Evolutionary conservation across 306 rosid genomes (phyloP).

Genomic region (Prosopis cineraria): DNA sequence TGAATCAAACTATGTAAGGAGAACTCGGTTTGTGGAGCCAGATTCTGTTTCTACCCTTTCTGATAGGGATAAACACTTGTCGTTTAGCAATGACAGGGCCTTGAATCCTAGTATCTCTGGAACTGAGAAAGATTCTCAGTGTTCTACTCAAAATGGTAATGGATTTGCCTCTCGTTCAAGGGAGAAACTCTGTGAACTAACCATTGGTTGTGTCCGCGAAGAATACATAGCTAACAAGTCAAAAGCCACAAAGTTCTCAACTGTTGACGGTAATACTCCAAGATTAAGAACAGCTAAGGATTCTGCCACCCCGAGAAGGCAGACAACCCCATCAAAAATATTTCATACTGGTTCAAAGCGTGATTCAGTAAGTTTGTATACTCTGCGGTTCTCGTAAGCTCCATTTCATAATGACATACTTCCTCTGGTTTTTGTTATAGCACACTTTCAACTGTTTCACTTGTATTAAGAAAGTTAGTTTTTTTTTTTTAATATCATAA

Average conservation of each 20-base stretch:
- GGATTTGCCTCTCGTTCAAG: slow-evolving; percentile 46
- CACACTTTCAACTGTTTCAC: too few relatives aligned
- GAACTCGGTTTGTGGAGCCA: slow-evolving; percentile 68
- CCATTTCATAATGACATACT: slow-evolving; percentile 1
- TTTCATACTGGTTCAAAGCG: slow-evolving; percentile 38
- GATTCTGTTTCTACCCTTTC: slow-evolving; percentile 46
- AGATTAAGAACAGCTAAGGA: slow-evolving; percentile 45
- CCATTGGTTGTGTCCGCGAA: slow-evolving; percentile 40
- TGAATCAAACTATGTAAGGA: slow-evolving; percentile 56
- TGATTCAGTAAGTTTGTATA: slow-evolving; percentile 56
- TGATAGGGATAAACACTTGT: slow-evolving; percentile 57
- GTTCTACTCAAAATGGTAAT: slow-evolving; percentile 56
- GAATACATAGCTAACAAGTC: slow-evolving; percentile 35
- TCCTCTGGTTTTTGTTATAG: too few relatives aligned
- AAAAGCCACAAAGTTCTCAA: slow-evolving; percentile 57
- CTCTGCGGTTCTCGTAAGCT: background rate
- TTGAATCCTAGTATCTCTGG: slow-evolving; percentile 83
- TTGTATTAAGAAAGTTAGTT: too few relatives aligned
- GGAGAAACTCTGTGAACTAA: slow-evolving; percentile 45
- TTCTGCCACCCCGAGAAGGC: slow-evolving; percentile 52
- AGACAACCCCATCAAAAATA: slow-evolving; percentile 47
- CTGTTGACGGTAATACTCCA: slow-evolving; percentile 43
- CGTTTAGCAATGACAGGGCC: slow-evolving; percentile 64
- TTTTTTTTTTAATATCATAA: too few relatives aligned
- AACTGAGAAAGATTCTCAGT: slow-evolving; percentile 60